These are phyloP conservation scores for Suillus lakei DNA, from an alignment of 768 basidiomycete species.

Conservation along the genomic window DNA sequence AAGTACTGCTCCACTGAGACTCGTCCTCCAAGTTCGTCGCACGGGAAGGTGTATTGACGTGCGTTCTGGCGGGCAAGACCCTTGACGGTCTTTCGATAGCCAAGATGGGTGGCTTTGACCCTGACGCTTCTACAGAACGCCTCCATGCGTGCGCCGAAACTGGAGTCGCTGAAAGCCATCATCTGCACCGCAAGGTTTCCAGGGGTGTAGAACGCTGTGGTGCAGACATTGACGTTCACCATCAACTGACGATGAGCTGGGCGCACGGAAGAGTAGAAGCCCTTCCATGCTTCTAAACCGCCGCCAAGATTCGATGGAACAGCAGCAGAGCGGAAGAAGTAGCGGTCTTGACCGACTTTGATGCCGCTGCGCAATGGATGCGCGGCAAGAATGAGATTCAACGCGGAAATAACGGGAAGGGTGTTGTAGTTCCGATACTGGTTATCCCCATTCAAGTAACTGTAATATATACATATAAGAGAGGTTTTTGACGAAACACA, in stretches of 20 bases:
- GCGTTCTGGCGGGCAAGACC: conserved; percentile 47
- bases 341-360: conserved; percentile 56
- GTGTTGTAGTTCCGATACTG: conserved; percentile 49
- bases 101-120: conserved; percentile 68
- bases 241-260: conserved; percentile 49
- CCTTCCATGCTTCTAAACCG: conserved; percentile 66
- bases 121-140: conserved; percentile 71
- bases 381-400: conserved; percentile 54
- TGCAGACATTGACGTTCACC: conserved; percentile 61
- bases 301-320: conserved; percentile 43
- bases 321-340: conserved; percentile 49
- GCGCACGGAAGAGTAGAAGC: conserved; percentile 46
- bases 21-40: conserved; percentile 40
- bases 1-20: conserved; percentile 57
- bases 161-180: conserved; percentile 46
- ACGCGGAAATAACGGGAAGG: conserved; percentile 50
- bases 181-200: conserved; percentile 51
- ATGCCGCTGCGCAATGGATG: conserved; percentile 53
- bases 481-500: neutral
- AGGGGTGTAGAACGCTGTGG: conserved; percentile 49
- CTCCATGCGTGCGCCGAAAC: conserved; percentile 62
- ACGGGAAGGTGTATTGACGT: conserved; percentile 43
- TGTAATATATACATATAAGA: conserved; percentile 26
- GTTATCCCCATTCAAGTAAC: conserved; percentile 50
- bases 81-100: conserved; percentile 78